Evolutionary conservation across 371 early-diverging fungal genomes (phyloP).

Genomic region (Apophysomyces variabilis): DNA sequence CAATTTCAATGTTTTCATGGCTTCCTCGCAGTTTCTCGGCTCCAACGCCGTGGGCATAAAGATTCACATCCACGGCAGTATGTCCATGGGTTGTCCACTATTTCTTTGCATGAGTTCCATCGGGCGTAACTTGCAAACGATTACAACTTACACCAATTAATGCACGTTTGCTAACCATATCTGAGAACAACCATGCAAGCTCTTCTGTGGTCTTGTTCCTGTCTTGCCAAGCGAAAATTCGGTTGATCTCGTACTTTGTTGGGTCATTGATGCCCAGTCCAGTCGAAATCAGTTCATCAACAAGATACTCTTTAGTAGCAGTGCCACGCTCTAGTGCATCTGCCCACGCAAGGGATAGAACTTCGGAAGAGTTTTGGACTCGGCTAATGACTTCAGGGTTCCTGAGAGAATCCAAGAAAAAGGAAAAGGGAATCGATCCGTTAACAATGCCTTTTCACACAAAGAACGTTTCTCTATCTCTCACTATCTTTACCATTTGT

Average conservation of each 20-base stretch:
- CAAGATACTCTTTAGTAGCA: constrained; percentile 23
- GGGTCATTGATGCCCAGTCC: constrained; percentile 65
- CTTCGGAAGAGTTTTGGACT: constrained; percentile 63
- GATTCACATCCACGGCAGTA: constrained; percentile 61
- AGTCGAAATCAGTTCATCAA: constrained; percentile 46
- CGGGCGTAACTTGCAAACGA: neutral
- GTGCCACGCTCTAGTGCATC: constrained; percentile 4
- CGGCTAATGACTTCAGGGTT: constrained; percentile 62
- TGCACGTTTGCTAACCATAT: constrained; percentile 62
- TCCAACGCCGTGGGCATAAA: constrained; percentile 70
- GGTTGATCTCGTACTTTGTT: constrained; percentile 56
- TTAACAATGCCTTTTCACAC: too few relatives aligned
- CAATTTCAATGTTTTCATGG: constrained; percentile 84
- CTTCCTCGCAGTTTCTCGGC: constrained; percentile 65
- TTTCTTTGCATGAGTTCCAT: neutral
- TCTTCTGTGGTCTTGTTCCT: constrained; percentile 27
- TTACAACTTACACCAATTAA: constrained; percentile 52
- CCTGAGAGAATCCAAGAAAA: constrained; percentile 11
- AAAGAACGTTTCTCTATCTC: too few relatives aligned
- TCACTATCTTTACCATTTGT: constrained; percentile 55
- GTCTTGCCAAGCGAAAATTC: constrained; percentile 36
- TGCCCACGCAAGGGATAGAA: constrained; percentile 23
- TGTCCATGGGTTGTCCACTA: constrained; percentile 66
- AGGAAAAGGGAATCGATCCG: neutral
- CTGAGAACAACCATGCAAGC: constrained; percentile 44